Percentiles rank a stretch among this genome's conserved stretches.
These are phyloP conservation scores for Kodamaea lidongshanica DNA, from an alignment of 805 yeast genomes.

Conservation along the genomic window DNA sequence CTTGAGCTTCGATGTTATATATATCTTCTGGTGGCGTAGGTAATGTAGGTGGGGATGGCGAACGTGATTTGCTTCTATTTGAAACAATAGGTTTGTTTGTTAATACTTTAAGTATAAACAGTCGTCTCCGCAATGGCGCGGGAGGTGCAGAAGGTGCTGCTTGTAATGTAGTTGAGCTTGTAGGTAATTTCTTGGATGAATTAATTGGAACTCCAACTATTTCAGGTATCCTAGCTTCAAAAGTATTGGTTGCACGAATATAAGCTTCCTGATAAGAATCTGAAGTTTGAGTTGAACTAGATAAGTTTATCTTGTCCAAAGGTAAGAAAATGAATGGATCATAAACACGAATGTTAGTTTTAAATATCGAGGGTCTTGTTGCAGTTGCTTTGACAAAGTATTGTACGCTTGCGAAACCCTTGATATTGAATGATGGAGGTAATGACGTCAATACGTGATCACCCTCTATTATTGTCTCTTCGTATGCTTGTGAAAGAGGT, in stretches of 20 bases:
- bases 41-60: slow-evolving; percentile 9
- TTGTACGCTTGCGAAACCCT: slow-evolving; percentile 34
- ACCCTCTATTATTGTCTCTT: slow-evolving; percentile 1
- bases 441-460: slow-evolving; percentile 26
- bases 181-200: no score
- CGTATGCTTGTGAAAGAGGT: background rate
- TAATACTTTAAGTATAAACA: no score
- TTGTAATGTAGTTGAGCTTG: background rate
- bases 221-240: slow-evolving; percentile 38
- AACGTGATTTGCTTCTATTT: background rate
- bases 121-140: no score
- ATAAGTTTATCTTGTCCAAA: slow-evolving; percentile 27
- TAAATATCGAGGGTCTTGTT: slow-evolving; percentile 44
- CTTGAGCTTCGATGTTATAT: slow-evolving; percentile 23
- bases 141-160: slow-evolving; percentile 9
- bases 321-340: slow-evolving; percentile 54
- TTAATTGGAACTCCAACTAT: slow-evolving; percentile 33
- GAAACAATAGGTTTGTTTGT: no score
- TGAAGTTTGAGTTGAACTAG: no score
- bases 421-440: slow-evolving; percentile 32
- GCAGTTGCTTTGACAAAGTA: slow-evolving; percentile 61
- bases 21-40: slow-evolving; percentile 6
- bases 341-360: slow-evolving; percentile 39
- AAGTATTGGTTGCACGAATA: slow-evolving; percentile 36
- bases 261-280: slow-evolving; percentile 37